phyloP scores from a whole-genome alignment of 2,329 filamentous ascomycete species.

The Calonectria pauciramosa region DNA sequence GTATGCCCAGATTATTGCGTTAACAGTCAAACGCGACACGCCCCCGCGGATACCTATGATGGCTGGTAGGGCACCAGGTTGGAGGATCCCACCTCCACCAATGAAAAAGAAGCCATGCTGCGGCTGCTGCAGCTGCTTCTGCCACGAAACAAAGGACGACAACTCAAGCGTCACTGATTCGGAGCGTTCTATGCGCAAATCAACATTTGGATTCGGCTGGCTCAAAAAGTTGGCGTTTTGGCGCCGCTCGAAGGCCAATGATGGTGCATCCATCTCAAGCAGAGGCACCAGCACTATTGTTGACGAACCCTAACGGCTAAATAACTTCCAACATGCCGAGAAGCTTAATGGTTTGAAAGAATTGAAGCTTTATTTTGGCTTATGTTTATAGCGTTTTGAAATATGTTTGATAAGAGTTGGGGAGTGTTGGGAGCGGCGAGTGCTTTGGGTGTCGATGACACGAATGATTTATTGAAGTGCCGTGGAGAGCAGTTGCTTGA shows the following conservation, averaged over 20 bases:
- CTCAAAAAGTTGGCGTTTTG: constrained; percentile 16
- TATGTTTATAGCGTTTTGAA: not conserved
- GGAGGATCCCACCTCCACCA: not conserved
- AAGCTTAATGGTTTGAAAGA: not conserved
- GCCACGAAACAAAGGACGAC: not conserved
- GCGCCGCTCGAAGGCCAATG: not conserved
- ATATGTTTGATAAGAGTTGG: not conserved
- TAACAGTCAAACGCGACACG: not conserved
- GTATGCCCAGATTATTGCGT: not conserved
- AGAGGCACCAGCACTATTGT: not conserved
- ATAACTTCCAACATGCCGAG: not conserved
- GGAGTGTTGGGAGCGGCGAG: not conserved
- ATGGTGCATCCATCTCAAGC: constrained; percentile 9
- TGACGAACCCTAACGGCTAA: not conserved
- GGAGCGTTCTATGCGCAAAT: not conserved
- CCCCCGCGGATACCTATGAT: not conserved
- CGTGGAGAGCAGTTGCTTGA: not conserved
- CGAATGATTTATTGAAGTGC: not conserved
- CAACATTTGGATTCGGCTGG: constrained; percentile 1
- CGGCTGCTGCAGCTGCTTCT: constrained; percentile 16
- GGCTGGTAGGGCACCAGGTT: not conserved
- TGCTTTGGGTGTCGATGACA: not conserved
- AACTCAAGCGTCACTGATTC: not conserved
- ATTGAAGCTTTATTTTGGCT: not conserved
- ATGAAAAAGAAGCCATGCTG: constrained; percentile 10